phyloP scores from a whole-genome alignment of 2,329 filamentous ascomycete genomes.

The Pseudopithomyces chartarum region DNA sequence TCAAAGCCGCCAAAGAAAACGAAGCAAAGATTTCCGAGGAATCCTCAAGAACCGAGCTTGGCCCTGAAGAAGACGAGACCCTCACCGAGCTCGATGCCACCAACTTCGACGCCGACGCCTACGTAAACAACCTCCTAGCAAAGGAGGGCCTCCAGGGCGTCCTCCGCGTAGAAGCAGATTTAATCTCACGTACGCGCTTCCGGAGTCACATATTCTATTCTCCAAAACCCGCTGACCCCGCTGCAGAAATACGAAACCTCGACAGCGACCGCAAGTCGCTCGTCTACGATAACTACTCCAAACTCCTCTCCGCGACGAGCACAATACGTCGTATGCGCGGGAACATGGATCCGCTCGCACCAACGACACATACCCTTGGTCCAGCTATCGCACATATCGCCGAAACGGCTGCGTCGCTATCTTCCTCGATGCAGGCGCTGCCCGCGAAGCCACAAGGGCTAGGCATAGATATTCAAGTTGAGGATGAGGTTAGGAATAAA shows the following conservation, averaged over 20 bases:
- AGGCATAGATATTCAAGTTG: constrained; percentile 32
- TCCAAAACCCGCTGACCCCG: constrained; percentile 5
- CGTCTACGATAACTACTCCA: constrained; percentile 98
- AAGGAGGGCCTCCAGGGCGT: constrained; percentile 70
- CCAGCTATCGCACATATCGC: constrained; percentile 78
- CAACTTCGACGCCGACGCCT: constrained; percentile 74
- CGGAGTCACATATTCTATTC: background rate
- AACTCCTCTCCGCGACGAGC: constrained; percentile 93
- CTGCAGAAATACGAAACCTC: constrained; percentile 76
- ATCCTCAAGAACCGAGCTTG: constrained; percentile 34
- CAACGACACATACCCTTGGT: constrained; percentile 73
- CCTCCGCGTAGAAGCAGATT: constrained; percentile 70
- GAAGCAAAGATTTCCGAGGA: constrained; percentile 40
- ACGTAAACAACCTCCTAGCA: constrained; percentile 66
- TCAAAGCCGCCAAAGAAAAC: constrained; percentile 58
- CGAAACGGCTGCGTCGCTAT: constrained; percentile 56
- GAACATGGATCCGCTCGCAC: constrained; percentile 79
- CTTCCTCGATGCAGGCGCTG: constrained; percentile 42
- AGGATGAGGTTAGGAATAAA: constrained; percentile 14
- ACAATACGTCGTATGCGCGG: constrained; percentile 89
- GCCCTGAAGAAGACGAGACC: constrained; percentile 61
- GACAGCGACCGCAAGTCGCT: constrained; percentile 96
- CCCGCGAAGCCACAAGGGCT: constrained; percentile 27
- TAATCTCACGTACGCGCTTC: constrained; percentile 58
- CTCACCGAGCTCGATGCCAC: constrained; percentile 72